Percentiles rank a stretch among this genome's conserved stretches.
These are phyloP conservation scores for Daedaleopsis nitida DNA, from an alignment of 768 basidiomycete genomes.

Conservation along the genomic window DNA sequence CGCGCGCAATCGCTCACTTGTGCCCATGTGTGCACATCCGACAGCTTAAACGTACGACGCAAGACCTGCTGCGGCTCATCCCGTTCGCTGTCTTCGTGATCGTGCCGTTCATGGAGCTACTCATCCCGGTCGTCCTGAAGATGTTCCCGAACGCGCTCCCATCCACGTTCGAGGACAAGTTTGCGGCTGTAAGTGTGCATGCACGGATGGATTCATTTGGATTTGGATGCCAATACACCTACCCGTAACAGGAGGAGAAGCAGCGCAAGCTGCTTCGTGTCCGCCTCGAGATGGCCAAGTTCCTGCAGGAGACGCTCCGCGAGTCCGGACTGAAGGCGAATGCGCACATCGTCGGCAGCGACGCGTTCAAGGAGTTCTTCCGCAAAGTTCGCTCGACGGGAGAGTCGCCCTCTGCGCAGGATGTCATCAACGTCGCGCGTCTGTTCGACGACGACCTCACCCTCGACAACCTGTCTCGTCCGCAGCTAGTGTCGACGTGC, in stretches of 20 bases:
- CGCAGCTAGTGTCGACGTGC: slow-evolving; percentile 97
- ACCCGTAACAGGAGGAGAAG: slow-evolving; percentile 80
- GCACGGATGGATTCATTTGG: background rate
- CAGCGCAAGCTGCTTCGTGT: slow-evolving; percentile 93
- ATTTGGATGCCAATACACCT: background rate
- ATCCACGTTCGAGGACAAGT: slow-evolving; percentile 97
- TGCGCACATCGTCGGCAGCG: slow-evolving; percentile 89
- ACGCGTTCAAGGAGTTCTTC: slow-evolving; percentile 99
- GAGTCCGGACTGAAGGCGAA: slow-evolving; percentile 93
- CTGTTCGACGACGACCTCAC: slow-evolving; percentile 98
- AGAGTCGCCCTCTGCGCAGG: slow-evolving; percentile 84
- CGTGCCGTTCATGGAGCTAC: slow-evolving; percentile 97
- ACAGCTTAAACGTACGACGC: slow-evolving; percentile 90
- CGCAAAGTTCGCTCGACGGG: slow-evolving; percentile 96
- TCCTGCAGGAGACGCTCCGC: slow-evolving; percentile 94
- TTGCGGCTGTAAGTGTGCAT: slow-evolving; percentile 67
- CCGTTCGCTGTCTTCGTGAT: slow-evolving; percentile 95
- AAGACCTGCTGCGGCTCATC: slow-evolving; percentile 88
- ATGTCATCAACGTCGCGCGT: slow-evolving; percentile 93
- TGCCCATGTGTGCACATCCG: background rate
- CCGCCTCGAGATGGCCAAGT: slow-evolving; percentile 98
- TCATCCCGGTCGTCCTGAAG: slow-evolving; percentile 94
- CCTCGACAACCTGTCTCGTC: slow-evolving; percentile 95
- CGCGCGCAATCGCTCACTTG: background rate
- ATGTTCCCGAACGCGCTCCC: slow-evolving; percentile 99